These are phyloP conservation scores for Kodamaea leandrae DNA, from an alignment of 805 yeast genomes.

Conservation along the genomic window DNA sequence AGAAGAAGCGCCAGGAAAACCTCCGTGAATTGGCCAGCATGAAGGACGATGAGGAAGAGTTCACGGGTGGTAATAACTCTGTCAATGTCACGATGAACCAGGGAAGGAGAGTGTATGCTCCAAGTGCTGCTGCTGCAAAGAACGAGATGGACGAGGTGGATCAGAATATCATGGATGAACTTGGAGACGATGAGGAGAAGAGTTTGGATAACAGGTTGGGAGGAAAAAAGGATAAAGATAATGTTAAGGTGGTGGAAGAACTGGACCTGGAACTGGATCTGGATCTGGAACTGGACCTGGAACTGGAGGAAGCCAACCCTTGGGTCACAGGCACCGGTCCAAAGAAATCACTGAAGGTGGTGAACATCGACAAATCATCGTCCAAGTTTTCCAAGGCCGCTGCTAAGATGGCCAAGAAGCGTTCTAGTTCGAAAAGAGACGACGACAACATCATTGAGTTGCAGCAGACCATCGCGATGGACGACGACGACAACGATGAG, in stretches of 20 bases:
- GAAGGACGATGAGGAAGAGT: conserved; percentile 40
- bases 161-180: conserved; percentile 40
- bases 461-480: conserved; percentile 52
- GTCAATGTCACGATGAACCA: conserved; percentile 56
- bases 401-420: conserved; percentile 38
- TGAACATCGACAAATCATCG: conserved; percentile 34
- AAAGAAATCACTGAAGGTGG: conserved; percentile 27
- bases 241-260: conserved; percentile 14
- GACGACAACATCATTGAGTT: conserved; percentile 45
- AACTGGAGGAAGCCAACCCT: conserved; percentile 31
- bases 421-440: conserved; percentile 30
- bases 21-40: conserved; percentile 49
- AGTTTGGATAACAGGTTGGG: conserved; percentile 42
- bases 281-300: conserved; percentile 9
- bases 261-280: conserved; percentile 24
- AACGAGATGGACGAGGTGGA: conserved; percentile 34
- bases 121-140: conserved; percentile 47
- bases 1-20: conserved; percentile 60
- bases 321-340: conserved; percentile 30
- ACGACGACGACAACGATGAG: conserved; percentile 43
- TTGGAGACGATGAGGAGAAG: conserved; percentile 49
- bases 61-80: conserved; percentile 34
- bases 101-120: conserved; percentile 82
- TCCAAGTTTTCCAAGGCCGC: conserved; percentile 40
- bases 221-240: conserved; percentile 14